Percentiles rank a stretch among this genome's conserved stretches.
Conservation (phyloP, 768 basidiomycete species). For the Termitomyces sp. region DNA sequence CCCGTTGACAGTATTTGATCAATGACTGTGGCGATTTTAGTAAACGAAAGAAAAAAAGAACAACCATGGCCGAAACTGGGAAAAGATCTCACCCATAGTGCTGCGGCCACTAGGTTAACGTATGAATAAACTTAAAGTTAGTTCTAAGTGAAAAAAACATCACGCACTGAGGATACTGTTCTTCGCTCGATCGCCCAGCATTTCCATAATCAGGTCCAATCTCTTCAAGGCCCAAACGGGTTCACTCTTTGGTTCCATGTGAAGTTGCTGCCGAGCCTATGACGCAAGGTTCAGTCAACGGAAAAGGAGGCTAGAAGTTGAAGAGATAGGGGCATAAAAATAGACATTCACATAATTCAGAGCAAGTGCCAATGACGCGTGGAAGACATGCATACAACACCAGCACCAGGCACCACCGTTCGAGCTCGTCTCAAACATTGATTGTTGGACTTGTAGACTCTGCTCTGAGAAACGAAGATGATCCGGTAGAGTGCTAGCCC, state of each 20-base stretch:
- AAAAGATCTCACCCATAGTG: slow-evolving; percentile 52
- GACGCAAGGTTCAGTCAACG: slow-evolving; percentile 2
- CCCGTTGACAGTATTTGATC: slow-evolving; percentile 57
- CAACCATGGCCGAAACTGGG: slow-evolving; percentile 4
- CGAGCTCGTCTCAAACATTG: slow-evolving; percentile 76
- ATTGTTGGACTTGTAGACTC: slow-evolving; percentile 60
- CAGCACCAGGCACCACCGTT: slow-evolving; percentile 82
- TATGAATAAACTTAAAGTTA: slow-evolving; percentile 2
- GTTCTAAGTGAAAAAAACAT: background rate
- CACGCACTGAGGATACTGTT: slow-evolving; percentile 40
- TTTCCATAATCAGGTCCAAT: slow-evolving; percentile 38
- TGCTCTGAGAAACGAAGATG: slow-evolving; percentile 68
- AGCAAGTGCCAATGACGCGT: slow-evolving; percentile 64
- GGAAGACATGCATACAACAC: slow-evolving; percentile 67
- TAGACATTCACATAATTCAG: slow-evolving; percentile 51
- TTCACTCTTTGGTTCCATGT: slow-evolving; percentile 31
- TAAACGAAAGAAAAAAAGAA: slow-evolving; percentile 1
- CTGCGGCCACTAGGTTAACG: slow-evolving; percentile 44
- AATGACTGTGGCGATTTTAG: slow-evolving; percentile 41
- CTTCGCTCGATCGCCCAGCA: slow-evolving; percentile 46
- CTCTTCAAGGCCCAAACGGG: slow-evolving; percentile 39
- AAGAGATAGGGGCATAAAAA: background rate
- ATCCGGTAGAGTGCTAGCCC: slow-evolving; percentile 64
- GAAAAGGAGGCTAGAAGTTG: background rate
- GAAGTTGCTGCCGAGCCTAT: slow-evolving; percentile 35